Evolutionary conservation across 345 rosid species (phyloP).

Genomic region (Turnera subulata): DNA sequence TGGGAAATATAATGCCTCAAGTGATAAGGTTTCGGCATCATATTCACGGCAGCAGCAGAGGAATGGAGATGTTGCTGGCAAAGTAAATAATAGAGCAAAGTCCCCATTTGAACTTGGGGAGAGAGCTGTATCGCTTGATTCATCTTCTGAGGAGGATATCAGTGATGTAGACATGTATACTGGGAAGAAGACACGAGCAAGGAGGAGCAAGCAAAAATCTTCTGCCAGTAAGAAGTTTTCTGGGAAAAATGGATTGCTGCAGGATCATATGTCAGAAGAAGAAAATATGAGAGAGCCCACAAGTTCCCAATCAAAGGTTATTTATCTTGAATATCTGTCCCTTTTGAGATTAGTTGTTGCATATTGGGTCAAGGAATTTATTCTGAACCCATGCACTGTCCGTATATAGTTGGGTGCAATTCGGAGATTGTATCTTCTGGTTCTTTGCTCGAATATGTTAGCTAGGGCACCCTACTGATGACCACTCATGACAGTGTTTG

Average conservation of each 20-base stretch:
- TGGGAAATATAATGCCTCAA: conserved; percentile 20
- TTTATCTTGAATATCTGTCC: not conserved
- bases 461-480: too few species aligned
- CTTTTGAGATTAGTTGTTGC: not conserved
- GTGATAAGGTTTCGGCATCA: conserved; percentile 21
- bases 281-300: conserved; percentile 6
- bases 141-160: conserved; percentile 27
- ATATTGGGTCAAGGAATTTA: too few species aligned
- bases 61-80: conserved; percentile 16
- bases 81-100: conserved; percentile 27
- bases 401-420: too few species aligned
- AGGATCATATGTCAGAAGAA: conserved; percentile 19
- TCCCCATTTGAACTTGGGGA: conserved; percentile 21
- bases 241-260: conserved; percentile 22
- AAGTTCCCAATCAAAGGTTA: conserved; percentile 33
- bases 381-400: too few species aligned
- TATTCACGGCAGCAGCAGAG: conserved; percentile 30
- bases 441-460: too few species aligned
- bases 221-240: conserved; percentile 10
- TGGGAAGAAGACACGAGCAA: conserved; percentile 13
- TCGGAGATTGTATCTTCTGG: too few species aligned
- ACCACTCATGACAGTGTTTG: too few species aligned
- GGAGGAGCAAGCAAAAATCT: conserved; percentile 20
- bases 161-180: conserved; percentile 27
- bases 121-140: conserved; percentile 22